Evolutionary conservation across 192 early-diverging fungal species (phyloP).

Genomic region (Pilobolus umbonatus): DNA sequence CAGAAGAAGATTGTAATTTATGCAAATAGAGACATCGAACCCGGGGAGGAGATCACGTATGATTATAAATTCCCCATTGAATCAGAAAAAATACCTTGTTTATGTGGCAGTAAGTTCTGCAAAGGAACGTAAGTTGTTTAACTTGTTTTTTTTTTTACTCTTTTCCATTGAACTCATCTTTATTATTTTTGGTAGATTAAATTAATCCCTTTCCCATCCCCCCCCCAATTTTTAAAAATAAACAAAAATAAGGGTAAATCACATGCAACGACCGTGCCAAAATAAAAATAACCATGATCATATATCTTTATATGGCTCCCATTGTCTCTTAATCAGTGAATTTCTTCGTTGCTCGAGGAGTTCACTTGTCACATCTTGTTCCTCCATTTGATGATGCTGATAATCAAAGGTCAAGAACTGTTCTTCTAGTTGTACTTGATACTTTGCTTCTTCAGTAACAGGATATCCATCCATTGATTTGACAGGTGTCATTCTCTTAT

Average conservation of each 20-base stretch:
- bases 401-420: conserved; percentile 14
- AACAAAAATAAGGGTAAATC: no score
- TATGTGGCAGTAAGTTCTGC: conserved; percentile 84
- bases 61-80: conserved; percentile 97
- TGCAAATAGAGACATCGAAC: conserved; percentile 88
- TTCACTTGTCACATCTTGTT: neutral
- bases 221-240: no score
- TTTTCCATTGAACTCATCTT: no score
- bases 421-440: conserved; percentile 11
- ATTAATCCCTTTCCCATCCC: no score
- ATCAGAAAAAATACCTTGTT: conserved; percentile 95
- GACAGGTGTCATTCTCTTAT: conserved; percentile 11
- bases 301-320: conserved; percentile 6
- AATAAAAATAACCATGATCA: no score
- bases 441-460: conserved; percentile 22
- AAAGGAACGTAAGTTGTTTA: conserved; percentile 71
- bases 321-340: conserved; percentile 11
- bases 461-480: conserved; percentile 1
- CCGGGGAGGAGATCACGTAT: conserved; percentile 97
- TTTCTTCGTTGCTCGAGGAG: conserved; percentile 11
- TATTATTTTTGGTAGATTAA: no score
- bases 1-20: conserved; percentile 98
- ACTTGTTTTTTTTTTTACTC: no score
- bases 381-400: conserved; percentile 4
- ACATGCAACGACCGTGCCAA: no score